A percentile compares a stretch with the other conserved stretches of the same genome.
These are phyloP conservation scores for Orbilia oligospora DNA, from an alignment of 2,329 filamentous ascomycete genomes.

Conservation along the genomic window DNA sequence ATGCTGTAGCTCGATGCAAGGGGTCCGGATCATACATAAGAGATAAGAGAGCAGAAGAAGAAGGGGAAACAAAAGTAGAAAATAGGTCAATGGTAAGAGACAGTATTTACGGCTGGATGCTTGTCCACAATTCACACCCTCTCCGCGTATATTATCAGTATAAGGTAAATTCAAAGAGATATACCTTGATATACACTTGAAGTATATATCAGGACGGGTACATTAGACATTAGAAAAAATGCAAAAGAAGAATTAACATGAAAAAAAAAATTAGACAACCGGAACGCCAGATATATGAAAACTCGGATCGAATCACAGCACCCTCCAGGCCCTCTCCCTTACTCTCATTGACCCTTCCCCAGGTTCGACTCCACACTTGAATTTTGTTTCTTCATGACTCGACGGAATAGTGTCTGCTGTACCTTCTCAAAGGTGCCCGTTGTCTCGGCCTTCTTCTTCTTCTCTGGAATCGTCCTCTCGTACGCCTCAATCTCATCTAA, in stretches of 20 bases:
- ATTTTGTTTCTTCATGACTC: constrained; percentile 62
- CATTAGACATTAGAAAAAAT: constrained; percentile 23
- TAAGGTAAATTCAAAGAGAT: neutral
- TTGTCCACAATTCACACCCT: neutral
- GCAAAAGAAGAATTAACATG: neutral
- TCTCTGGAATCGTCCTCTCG: constrained; percentile 72
- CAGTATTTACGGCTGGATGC: neutral
- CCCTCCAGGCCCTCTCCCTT: constrained; percentile 1
- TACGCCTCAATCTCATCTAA: constrained; percentile 79
- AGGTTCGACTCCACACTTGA: constrained; percentile 2
- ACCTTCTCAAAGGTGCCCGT: constrained; percentile 24
- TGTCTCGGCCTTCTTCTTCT: neutral
- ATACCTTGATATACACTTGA: neutral
- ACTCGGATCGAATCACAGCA: neutral
- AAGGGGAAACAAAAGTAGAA: neutral
- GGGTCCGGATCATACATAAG: too few species aligned
- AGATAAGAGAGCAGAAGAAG: too few species aligned
- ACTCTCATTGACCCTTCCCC: constrained; percentile 1
- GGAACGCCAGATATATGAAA: neutral
- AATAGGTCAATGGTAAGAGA: neutral
- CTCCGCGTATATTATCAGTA: neutral
- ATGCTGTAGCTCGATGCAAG: too few species aligned
- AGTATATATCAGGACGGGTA: neutral
- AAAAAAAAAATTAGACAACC: neutral
- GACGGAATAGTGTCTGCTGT: constrained; percentile 70